These are phyloP conservation scores for Cantharellus anzutake DNA, from an alignment of 768 basidiomycete genomes.

Conservation along the genomic window DNA sequence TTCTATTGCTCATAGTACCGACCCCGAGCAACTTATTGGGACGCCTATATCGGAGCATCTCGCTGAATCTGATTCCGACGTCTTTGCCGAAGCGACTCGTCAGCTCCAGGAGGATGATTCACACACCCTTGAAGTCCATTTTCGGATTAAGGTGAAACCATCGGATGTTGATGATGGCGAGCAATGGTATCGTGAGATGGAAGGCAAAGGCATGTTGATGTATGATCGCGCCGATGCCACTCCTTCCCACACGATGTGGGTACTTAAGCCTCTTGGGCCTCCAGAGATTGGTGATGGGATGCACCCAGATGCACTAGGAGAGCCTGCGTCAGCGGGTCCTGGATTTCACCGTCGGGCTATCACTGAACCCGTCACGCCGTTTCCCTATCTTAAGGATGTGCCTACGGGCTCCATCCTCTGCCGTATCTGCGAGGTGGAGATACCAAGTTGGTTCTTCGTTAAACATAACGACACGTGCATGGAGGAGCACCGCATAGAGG, in stretches of 20 bases:
- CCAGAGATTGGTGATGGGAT: conserved; percentile 7
- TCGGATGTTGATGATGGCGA: conserved; percentile 28
- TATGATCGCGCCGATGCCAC: conserved; percentile 74
- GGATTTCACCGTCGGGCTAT: conserved; percentile 9
- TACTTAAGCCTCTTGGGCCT: conserved; percentile 40
- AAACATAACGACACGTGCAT: conserved; percentile 99
- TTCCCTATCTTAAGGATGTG: conserved; percentile 54
- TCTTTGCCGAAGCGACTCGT: conserved; percentile 74
- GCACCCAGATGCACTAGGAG: neutral
- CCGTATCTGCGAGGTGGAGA: conserved; percentile 91
- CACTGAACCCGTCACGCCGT: conserved; percentile 35
- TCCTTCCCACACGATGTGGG: conserved; percentile 97
- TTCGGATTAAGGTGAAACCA: conserved; percentile 64
- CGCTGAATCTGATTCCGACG: conserved; percentile 55
- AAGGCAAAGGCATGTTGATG: conserved; percentile 98
- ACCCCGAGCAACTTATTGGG: conserved; percentile 60
- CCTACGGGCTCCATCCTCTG: conserved; percentile 74
- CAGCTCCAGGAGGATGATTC: conserved; percentile 79
- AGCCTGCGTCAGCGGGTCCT: neutral
- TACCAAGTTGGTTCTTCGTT: conserved; percentile 99
- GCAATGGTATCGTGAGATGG: conserved; percentile 56
- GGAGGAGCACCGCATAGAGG: conserved; percentile 89
- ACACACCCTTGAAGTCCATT: conserved; percentile 82
- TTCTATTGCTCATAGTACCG: conserved; percentile 32
- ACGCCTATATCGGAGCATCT: conserved; percentile 68